phyloP scores from a whole-genome alignment of 345 rosid genomes.

The Boechera divaricarpa region DNA sequence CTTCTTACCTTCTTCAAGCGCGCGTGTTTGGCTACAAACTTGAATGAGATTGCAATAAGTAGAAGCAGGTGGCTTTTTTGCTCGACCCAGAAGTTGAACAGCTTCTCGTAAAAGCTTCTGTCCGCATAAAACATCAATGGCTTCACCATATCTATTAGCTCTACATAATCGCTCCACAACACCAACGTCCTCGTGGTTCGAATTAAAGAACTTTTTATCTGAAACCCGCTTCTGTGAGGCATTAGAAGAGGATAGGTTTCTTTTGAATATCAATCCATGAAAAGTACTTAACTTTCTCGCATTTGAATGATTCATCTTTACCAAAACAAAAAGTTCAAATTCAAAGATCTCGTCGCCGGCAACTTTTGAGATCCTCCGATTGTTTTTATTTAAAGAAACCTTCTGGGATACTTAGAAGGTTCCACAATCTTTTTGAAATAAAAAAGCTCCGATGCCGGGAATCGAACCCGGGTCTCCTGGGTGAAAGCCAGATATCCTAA shows the following conservation, averaged over 20 bases:
- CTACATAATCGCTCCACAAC: conserved; percentile 54
- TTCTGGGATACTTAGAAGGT: not conserved
- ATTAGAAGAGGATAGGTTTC: conserved; percentile 36
- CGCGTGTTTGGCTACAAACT: conserved; percentile 54
- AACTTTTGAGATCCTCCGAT: not conserved
- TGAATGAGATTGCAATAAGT: conserved; percentile 72
- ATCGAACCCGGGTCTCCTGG: conserved; percentile 99
- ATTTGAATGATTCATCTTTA: conserved; percentile 34
- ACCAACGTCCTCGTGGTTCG: conserved; percentile 40
- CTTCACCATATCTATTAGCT: conserved; percentile 58
- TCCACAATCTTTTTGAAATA: not conserved
- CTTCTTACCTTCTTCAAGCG: conserved; percentile 57
- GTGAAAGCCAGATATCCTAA: conserved; percentile 96
- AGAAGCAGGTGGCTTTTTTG: conserved; percentile 60
- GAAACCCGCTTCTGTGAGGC: conserved; percentile 37
- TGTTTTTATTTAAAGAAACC: not conserved
- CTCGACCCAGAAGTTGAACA: conserved; percentile 55
- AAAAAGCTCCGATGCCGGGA: conserved; percentile 77
- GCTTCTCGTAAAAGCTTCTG: conserved; percentile 65
- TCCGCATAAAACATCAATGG: conserved; percentile 64
- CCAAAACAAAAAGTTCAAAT: not conserved
- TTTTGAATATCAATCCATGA: conserved; percentile 19
- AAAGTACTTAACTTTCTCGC: conserved; percentile 23
- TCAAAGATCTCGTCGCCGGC: conserved; percentile 12
- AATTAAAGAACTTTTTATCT: conserved; percentile 52